Evolutionary conservation across 1,284 basidiomycete species (phyloP), one percentile per base, ranked within the genome.

Genomic region (Ustilago curta): DNA sequence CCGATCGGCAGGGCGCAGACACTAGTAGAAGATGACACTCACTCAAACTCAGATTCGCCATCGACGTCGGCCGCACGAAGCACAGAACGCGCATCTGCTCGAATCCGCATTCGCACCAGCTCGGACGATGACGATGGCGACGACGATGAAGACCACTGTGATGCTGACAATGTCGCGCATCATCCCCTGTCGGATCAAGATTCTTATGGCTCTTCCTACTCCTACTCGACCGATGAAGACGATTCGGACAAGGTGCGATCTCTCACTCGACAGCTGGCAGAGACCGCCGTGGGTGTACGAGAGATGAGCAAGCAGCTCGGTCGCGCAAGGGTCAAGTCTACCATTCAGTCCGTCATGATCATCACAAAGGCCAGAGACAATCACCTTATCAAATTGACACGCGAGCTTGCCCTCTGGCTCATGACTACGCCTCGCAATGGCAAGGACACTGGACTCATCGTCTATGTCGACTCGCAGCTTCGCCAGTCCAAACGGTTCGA

Each of bases 261-360:
- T 82, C 86, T 98, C 77, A 98, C 97, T 3, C 91, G 90, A 80
- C 94, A 95, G 83, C 88, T 99, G 18, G 97, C 96, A 8, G 95
- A 96, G 87, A 99, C 96, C 16, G 97, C 96, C 16, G 93, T 96
- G 25, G 93, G 94, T 44, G 96, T 99, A 27, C 90, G 96, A 54
- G 97, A 99, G 86, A 96, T 98, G 93, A 96, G 94, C 90, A 97
- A 97, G 86, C 94, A 97, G 86, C 91, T 99, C 39, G 95, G 95
- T 58, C 92, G 95, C 57, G 95, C 95, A 5, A 90, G 94, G 44
- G 94, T 99, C 68, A 91, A 91, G 66, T 92, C 93, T 5, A 92
- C 92, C 80, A 94, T 98, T 67, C 93, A 98, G 85, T 93, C 90
- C 69, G 89, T 99, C 65, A 89, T 99, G 70, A 95, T 99, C 84